A percentile compares a stretch with the other conserved stretches of the same genome.
These are phyloP conservation scores for Auriscalpium vulgare DNA, from an alignment of 768 basidiomycete species.

Conservation along the genomic window DNA sequence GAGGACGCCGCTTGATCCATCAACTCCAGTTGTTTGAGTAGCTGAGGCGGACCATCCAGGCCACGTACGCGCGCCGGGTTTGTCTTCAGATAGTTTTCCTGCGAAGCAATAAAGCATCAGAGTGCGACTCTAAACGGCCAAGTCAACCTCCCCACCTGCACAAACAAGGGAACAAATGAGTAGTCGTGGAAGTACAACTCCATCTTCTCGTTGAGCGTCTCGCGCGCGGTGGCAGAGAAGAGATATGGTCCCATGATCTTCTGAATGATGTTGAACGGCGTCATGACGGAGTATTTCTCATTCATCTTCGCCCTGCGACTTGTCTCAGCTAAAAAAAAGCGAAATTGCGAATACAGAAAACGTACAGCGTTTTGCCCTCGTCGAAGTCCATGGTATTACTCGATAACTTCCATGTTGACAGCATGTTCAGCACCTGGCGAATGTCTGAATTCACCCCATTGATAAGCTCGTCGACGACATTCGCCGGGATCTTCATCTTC, in stretches of 20 bases:
- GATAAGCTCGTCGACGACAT: slow-evolving; percentile 89
- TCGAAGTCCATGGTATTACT: slow-evolving; percentile 81
- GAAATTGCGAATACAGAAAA: slow-evolving; percentile 9
- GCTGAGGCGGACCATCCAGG: slow-evolving; percentile 52
- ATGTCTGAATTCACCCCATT: slow-evolving; percentile 90
- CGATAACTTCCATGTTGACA: slow-evolving; percentile 94
- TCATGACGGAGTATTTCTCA: slow-evolving; percentile 86
- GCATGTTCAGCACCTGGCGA: slow-evolving; percentile 94
- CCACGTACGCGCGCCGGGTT: slow-evolving; percentile 56
- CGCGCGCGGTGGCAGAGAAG: slow-evolving; percentile 74
- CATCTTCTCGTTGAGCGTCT: slow-evolving; percentile 86
- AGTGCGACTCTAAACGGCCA: background rate
- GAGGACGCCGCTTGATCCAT: slow-evolving; percentile 87
- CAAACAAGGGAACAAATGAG: slow-evolving; percentile 88
- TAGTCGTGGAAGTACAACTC: slow-evolving; percentile 97
- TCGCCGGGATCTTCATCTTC: slow-evolving; percentile 84
- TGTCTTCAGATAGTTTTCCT: slow-evolving; percentile 95
- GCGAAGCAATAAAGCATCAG: background rate
- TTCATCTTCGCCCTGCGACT: slow-evolving; percentile 57
- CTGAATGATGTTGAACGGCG: slow-evolving; percentile 86
- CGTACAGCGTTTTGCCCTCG: slow-evolving; percentile 84
- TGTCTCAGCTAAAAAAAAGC: background rate
- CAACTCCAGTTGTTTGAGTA: slow-evolving; percentile 66
- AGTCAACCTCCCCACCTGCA: slow-evolving; percentile 55
- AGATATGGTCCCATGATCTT: slow-evolving; percentile 88